Evolutionary conservation across 352 stramenopile species (phyloP).

Genomic region (Phytophthora colocasiae): DNA sequence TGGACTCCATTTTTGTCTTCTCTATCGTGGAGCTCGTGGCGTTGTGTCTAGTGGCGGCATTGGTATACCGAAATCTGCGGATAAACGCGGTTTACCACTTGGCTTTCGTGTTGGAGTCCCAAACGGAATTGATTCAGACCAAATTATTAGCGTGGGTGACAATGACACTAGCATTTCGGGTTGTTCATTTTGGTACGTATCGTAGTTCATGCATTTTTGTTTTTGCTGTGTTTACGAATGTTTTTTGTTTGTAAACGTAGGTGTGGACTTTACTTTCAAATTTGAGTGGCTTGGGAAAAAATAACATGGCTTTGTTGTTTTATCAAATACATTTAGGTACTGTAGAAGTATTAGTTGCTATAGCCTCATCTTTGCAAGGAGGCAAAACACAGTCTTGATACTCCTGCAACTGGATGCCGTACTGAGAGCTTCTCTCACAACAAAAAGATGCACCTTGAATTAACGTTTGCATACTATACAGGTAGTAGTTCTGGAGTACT

Average conservation of each 20-base stretch:
- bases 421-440: too few species aligned
- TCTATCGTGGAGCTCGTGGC: constrained; percentile 37
- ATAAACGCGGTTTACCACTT: constrained; percentile 43
- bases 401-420: too few species aligned
- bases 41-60: constrained; percentile 17
- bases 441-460: too few species aligned
- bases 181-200: constrained; percentile 37
- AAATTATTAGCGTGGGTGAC: constrained; percentile 42
- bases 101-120: constrained; percentile 49
- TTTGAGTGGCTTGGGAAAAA: constrained; percentile 20
- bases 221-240: neutral
- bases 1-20: constrained; percentile 34
- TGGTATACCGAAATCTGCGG: constrained; percentile 24
- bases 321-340: too few species aligned
- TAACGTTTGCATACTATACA: too few species aligned
- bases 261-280: constrained; percentile 24
- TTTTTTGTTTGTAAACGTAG: neutral
- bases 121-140: constrained; percentile 36
- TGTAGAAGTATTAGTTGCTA: too few species aligned
- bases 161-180: constrained; percentile 40
- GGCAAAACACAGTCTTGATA: too few species aligned
- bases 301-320: too few species aligned
- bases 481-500: too few species aligned
- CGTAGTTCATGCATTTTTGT: neutral
- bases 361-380: too few species aligned